Evolutionary conservation across 2,329 filamentous ascomycete genomes (phyloP), one percentile per base, ranked within the genome.

Genomic region (Xylariales sp.): DNA sequence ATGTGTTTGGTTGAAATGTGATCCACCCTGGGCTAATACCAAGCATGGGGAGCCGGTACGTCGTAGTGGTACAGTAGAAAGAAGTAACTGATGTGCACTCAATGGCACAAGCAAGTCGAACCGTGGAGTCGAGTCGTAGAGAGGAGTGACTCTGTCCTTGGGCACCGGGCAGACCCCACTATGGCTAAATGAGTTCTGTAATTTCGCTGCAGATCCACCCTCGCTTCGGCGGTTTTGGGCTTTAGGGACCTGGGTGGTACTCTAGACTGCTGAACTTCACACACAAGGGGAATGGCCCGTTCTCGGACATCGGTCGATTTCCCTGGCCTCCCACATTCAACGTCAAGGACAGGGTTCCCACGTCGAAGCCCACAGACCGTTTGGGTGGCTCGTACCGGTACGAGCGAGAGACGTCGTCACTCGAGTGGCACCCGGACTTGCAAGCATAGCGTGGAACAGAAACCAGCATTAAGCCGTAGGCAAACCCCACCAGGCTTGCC

Each of bases 171-270:
- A n/a, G n/a, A n/a, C n/a, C n/a, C n/a, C n/a, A n/a, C n/a, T n/a
- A n/a, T n/a, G n/a, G n/a, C n/a, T n/a, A n/a, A n/a, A n/a, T n/a
- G n/a, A n/a, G n/a, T n/a, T n/a, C n/a, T n/a, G n/a, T 32, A 19
- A 44, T 44, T 42, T 44, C 40, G 38, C 34, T 41, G 45, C 40
- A 44, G 41, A 41, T 44, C 41, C 41, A 42, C 37, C 31, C 33
- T 41, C 23, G 40, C 34, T 41, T 45, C 40, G 40, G 34, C 30
- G 30, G 24, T 40, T 37, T 32, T 23, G 21, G 38, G 28, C 25
- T 25, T 24, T 39, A 19, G 28, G 35, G 24, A 23, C 35, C 33
- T 33, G 29, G 34, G 34, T 29, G 18, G 34, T 23, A 37, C 29
- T 37, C n/a, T n/a, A n/a, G n/a, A n/a, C n/a, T 23, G 34, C 34